Conservation (phyloP, 2,329 filamentous ascomycete genomes). For the Claviceps paspali region DNA sequence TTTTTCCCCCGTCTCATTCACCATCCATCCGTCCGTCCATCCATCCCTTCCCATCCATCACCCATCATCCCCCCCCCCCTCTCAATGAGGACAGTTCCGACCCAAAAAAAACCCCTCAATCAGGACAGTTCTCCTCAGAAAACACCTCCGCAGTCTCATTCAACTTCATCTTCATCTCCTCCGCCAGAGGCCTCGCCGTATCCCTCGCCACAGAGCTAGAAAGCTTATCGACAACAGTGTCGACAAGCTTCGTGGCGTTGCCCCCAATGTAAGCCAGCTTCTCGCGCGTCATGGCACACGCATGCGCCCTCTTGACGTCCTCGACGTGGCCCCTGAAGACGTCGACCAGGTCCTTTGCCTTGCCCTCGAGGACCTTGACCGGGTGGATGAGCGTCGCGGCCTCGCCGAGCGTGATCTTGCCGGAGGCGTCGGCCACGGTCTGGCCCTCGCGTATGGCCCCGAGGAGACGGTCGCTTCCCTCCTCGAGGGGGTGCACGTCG, state of each 20-base stretch:
- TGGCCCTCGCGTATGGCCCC: not conserved
- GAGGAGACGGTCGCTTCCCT: not conserved
- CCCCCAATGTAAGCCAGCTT: not conserved
- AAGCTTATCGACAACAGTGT: not conserved
- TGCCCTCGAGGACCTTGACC: not conserved
- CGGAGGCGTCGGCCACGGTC: not conserved
- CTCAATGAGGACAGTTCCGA: too few species aligned
- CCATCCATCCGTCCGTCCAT: too few species aligned
- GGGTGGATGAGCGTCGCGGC: not conserved
- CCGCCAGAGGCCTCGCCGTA: too few species aligned
- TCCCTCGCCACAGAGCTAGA: too few species aligned
- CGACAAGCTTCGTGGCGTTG: not conserved
- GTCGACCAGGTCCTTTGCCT: not conserved
- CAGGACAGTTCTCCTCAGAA: not conserved
- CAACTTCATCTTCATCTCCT: not conserved
- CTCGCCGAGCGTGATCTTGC: not conserved
- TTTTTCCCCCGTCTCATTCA: too few species aligned
- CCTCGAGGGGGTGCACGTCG: not conserved
- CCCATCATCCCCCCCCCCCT: too few species aligned
- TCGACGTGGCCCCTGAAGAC: not conserved
- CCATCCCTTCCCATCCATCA: too few species aligned
- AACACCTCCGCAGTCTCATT: not conserved
- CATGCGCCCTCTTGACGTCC: not conserved
- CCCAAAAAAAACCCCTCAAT: not conserved
- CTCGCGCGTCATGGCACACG: not conserved